Conservation (phyloP, 208 protist genomes). For the Wallacemonas sp. region DNA sequence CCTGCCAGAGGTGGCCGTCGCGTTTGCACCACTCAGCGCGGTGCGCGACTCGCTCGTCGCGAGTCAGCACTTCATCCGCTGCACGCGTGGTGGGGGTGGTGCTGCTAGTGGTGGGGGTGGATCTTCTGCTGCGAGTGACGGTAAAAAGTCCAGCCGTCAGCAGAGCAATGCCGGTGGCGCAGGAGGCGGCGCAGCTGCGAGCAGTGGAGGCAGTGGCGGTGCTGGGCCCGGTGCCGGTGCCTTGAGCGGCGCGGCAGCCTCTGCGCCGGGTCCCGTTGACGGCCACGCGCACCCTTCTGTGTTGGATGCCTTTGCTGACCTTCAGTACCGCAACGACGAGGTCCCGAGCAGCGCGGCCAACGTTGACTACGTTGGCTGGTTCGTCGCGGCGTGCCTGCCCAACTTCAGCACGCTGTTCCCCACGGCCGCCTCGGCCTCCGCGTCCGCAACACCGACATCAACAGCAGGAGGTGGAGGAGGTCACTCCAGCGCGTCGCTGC, state of each 20-base stretch:
- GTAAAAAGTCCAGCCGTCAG: neutral
- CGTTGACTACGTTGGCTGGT: conserved; percentile 29
- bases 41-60: conserved; percentile 17
- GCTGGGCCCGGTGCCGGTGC: conserved; percentile 10
- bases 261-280: conserved; percentile 6
- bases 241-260: conserved; percentile 12
- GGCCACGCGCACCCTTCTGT: neutral
- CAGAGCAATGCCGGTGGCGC: neutral
- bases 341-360: conserved; percentile 38
- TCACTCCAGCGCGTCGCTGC: neutral
- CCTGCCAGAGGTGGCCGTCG: conserved; percentile 36
- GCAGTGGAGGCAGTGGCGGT: neutral
- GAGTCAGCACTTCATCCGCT: conserved; percentile 6
- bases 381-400: conserved; percentile 40
- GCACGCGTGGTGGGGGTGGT: neutral
- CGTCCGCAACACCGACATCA: neutral
- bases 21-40: conserved; percentile 12
- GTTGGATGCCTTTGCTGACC: neutral
- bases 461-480: conserved; percentile 10
- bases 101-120: neutral
- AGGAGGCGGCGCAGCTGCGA: neutral
- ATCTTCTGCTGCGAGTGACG: conserved; percentile 16
- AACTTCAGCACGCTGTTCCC: conserved; percentile 4
- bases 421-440: neutral
- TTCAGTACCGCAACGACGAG: conserved; percentile 43